Percentiles rank a stretch among this genome's conserved stretches.
phyloP scores from a whole-genome alignment of 805 yeast genomes.

The Wickerhamiella azyma region DNA sequence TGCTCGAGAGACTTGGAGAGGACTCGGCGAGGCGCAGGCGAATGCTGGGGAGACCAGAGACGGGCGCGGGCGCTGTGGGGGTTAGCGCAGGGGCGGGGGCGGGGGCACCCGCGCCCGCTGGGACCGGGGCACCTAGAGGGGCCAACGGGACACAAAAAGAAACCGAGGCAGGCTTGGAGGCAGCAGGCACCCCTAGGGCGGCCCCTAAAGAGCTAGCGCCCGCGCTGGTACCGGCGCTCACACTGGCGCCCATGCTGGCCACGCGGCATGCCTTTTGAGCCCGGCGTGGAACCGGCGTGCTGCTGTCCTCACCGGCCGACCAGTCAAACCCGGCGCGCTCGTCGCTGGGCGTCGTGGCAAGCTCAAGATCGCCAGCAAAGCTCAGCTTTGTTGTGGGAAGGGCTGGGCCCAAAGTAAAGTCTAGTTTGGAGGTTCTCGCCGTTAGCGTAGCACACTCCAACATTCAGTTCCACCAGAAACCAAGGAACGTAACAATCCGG shows the following conservation, averaged over 20 bases:
- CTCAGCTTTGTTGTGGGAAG: constrained; percentile 7
- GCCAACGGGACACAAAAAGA: neutral
- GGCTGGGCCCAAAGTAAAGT: constrained; percentile 3
- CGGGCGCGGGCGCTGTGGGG: too few species aligned
- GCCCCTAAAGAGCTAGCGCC: too few species aligned
- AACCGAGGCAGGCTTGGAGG: too few species aligned
- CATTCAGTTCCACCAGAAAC: neutral
- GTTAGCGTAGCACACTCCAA: constrained; percentile 7
- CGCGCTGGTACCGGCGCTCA: too few species aligned
- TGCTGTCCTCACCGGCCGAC: neutral
- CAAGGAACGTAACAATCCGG: neutral
- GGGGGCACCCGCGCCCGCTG: neutral
- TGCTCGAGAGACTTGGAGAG: neutral
- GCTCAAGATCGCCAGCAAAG: constrained; percentile 3
- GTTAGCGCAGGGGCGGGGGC: neutral
- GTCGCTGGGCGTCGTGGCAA: constrained; percentile 1
- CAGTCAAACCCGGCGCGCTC: constrained; percentile 4
- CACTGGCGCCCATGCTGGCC: neutral
- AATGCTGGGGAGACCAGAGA: neutral
- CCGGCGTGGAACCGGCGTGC: constrained; percentile 3
- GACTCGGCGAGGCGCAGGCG: neutral
- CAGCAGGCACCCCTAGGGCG: too few species aligned
- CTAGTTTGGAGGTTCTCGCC: constrained; percentile 5
- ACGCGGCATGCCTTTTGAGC: neutral
- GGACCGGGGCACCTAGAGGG: too few species aligned